These are phyloP conservation scores for Periconia sp. DNA, from an alignment of 2,329 filamentous ascomycete genomes.

Conservation along the genomic window DNA sequence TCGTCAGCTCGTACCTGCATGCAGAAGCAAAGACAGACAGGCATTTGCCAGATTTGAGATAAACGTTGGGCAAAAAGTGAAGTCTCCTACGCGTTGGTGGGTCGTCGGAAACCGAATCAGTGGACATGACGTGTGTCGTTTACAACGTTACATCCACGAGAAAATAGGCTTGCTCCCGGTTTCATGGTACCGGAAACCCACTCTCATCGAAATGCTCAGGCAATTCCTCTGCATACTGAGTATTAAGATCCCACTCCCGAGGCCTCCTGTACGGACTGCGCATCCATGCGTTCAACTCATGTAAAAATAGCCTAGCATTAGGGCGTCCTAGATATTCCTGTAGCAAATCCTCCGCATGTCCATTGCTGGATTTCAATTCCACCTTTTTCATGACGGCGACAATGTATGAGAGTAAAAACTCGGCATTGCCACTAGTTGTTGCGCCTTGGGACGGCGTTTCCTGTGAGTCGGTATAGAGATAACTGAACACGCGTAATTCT, in stretches of 20 bases:
- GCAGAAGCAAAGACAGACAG: neutral
- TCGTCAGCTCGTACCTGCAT: neutral
- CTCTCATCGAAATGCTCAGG: slow-evolving; percentile 1
- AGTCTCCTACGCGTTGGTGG: neutral
- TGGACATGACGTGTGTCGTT: too few species aligned
- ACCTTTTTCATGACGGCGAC: slow-evolving; percentile 80
- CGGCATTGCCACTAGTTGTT: slow-evolving; percentile 65
- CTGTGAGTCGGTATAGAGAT: slow-evolving; percentile 55
- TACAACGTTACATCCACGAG: too few species aligned
- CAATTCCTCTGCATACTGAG: slow-evolving; percentile 63
- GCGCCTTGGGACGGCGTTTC: slow-evolving; percentile 19
- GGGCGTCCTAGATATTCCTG: slow-evolving; percentile 75
- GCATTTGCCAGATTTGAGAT: neutral
- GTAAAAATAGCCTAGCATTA: slow-evolving; percentile 74
- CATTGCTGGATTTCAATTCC: slow-evolving; percentile 76
- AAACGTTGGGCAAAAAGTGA: neutral
- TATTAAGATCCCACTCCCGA: slow-evolving; percentile 76
- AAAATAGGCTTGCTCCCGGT: neutral
- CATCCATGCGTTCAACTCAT: slow-evolving; percentile 82
- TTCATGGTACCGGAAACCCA: neutral
- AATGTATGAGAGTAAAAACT: slow-evolving; percentile 85
- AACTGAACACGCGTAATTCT: slow-evolving; percentile 81
- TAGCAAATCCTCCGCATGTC: slow-evolving; percentile 77
- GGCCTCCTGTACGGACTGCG: slow-evolving; percentile 75
- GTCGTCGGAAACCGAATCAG: neutral